Evolutionary conservation across 225 moss, liverwort and hornwort species (phyloP), one percentile per base, ranked within the genome.

Genomic region (Anthoceros angustus): DNA sequence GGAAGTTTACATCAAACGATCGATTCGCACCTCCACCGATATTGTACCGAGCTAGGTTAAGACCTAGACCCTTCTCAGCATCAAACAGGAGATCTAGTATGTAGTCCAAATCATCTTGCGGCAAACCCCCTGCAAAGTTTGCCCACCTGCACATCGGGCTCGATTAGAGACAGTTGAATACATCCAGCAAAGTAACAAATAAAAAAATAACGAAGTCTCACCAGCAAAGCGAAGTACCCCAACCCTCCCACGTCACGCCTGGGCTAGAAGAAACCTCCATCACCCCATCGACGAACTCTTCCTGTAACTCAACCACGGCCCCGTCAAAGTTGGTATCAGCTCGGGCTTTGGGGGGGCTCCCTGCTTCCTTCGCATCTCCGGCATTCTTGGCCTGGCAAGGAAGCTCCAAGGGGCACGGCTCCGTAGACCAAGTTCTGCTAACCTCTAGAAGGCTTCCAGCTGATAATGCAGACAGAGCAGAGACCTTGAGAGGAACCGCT

Each of bases 191-290:
- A 12, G 24, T 10, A 67, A 2, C n/a, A 18, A 42, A 41, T 66
- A 45, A 18, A 41, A 9, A 40, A 61, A 15, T 42, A 62, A 10
- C 39, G 55, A 38, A 60, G 38, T 41, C 62, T 61, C 72, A 92
- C 95, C 95, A 98, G 79, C 95, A 98, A 0, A 98, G 79, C 21
- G 95, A 92, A 38, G 95, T 92, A 42, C 95, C 95, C 95, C 95
- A 92, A 70, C 95, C 95, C 50, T 98, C 95, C 95, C 95, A 98
- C 5, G 78, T 78, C 66, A 87, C 77, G 42, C 69, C 70, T 23
- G 78, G 64, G 23, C 86, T 85, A 68, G 68, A 67, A 25, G 74
- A 50, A 14, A 20, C 79, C 67, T 86, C 79, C 71, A 42, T 80
- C 20, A 83, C 77, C 61, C 88, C 74, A 63, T 71, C 20, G 62